A percentile compares a stretch with the other conserved stretches of the same genome.
phyloP scores from a whole-genome alignment of 768 basidiomycete genomes.

The Tephrocybe rancida region DNA sequence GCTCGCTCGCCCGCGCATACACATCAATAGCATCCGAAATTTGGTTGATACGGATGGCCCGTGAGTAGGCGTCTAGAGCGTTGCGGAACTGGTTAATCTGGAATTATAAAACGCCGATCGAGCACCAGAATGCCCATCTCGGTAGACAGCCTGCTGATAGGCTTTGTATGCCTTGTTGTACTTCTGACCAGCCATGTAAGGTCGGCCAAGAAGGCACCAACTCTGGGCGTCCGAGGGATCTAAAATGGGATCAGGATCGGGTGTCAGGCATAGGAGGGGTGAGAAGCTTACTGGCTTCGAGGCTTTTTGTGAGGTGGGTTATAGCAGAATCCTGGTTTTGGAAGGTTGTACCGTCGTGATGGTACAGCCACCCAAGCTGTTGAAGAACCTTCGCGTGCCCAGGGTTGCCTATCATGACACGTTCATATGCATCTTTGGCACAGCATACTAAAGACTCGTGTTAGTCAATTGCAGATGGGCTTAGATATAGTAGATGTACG shows the following conservation, averaged over 20 bases:
- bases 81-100: slow-evolving; percentile 99
- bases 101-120: slow-evolving; percentile 98
- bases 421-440: slow-evolving; percentile 95
- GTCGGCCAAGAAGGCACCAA: slow-evolving; percentile 98
- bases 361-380: slow-evolving; percentile 97
- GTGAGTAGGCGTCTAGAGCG: slow-evolving; percentile 97
- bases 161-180: slow-evolving; percentile 99
- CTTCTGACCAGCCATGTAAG: slow-evolving; percentile 98
- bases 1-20: slow-evolving; percentile 91
- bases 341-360: slow-evolving; percentile 93
- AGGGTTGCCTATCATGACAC: slow-evolving; percentile 91
- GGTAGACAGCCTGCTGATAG: slow-evolving; percentile 98
- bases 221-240: slow-evolving; percentile 96
- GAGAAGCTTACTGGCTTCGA: slow-evolving; percentile 81
- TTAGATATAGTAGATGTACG: slow-evolving; percentile 44
- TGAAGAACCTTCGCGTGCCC: slow-evolving; percentile 96
- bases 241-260: slow-evolving; percentile 28
- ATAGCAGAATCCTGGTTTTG: slow-evolving; percentile 96
- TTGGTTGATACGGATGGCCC: slow-evolving; percentile 98
- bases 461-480: neutral
- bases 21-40: slow-evolving; percentile 98
- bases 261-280: neutral
- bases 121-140: slow-evolving; percentile 99
- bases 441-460: slow-evolving; percentile 64
- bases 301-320: slow-evolving; percentile 88